These are phyloP conservation scores for Albatrellus ellisii DNA, from an alignment of 768 basidiomycete species.

Conservation along the genomic window DNA sequence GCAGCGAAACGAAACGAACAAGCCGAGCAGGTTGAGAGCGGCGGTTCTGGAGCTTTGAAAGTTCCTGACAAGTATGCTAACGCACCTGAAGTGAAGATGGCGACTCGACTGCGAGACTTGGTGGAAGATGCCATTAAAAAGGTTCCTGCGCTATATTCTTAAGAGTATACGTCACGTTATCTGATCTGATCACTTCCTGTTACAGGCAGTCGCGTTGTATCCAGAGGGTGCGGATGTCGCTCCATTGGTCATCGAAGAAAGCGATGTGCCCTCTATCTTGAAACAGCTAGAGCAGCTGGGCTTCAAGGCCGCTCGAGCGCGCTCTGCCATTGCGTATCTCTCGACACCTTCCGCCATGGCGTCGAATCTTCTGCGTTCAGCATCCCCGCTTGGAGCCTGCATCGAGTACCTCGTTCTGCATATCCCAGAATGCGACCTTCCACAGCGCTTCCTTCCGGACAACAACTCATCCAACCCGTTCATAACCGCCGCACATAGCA, in stretches of 20 bases:
- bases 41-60: slow-evolving; percentile 1
- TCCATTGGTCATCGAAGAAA: slow-evolving; percentile 25
- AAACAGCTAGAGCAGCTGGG: slow-evolving; percentile 51
- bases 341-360: slow-evolving; percentile 43
- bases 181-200: slow-evolving; percentile 6
- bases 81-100: slow-evolving; percentile 77
- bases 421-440: slow-evolving; percentile 80
- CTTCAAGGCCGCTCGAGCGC: slow-evolving; percentile 45
- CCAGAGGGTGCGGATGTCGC: slow-evolving; percentile 30
- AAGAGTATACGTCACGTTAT: not conserved
- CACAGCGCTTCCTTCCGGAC: slow-evolving; percentile 50
- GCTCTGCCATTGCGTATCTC: slow-evolving; percentile 41
- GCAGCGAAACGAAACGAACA: slow-evolving; percentile 28
- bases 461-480: slow-evolving; percentile 60
- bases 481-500: slow-evolving; percentile 50
- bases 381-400: slow-evolving; percentile 60
- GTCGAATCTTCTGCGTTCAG: slow-evolving; percentile 42
- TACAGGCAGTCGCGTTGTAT: slow-evolving; percentile 38
- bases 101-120: slow-evolving; percentile 53
- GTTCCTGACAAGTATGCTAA: slow-evolving; percentile 28
- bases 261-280: slow-evolving; percentile 29
- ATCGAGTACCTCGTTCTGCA: slow-evolving; percentile 79
- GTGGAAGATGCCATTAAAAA: slow-evolving; percentile 76
- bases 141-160: slow-evolving; percentile 25
- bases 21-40: slow-evolving; percentile 11